A percentile compares a stretch with the other conserved stretches of the same genome.
Evolutionary conservation across 192 early-diverging fungal species (phyloP).

Genomic region (Podila epicladia): DNA sequence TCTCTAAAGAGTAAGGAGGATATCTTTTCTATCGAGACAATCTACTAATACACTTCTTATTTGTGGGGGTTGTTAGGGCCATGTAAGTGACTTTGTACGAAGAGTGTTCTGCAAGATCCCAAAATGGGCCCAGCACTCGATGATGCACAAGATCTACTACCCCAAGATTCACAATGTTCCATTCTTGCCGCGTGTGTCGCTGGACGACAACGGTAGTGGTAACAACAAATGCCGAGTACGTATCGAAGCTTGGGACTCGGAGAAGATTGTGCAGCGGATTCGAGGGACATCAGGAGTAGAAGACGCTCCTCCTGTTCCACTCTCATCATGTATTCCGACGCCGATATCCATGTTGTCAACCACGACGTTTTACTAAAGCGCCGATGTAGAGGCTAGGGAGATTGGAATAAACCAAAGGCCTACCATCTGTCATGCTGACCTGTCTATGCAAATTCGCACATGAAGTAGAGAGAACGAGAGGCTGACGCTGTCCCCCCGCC

Average conservation of each 20-base stretch:
- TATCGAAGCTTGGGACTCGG: neutral
- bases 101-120: neutral
- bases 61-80: neutral
- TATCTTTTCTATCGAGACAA: neutral
- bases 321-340: too few species aligned
- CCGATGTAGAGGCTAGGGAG: too few species aligned
- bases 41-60: neutral
- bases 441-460: too few species aligned
- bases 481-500: too few species aligned
- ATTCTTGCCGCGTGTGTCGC: neutral
- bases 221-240: neutral
- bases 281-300: neutral
- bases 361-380: too few species aligned
- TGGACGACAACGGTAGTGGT: neutral
- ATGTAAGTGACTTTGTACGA: neutral
- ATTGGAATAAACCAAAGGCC: too few species aligned
- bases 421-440: too few species aligned
- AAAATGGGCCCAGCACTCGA: neutral
- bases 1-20: neutral
- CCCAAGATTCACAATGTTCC: neutral
- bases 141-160: constrained; percentile 4
- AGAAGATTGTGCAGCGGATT: neutral
- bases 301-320: too few species aligned
- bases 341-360: too few species aligned
- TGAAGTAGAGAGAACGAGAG: too few species aligned